Conservation (phyloP, 768 basidiomycete genomes). For the Suillus ampliporus region DNA sequence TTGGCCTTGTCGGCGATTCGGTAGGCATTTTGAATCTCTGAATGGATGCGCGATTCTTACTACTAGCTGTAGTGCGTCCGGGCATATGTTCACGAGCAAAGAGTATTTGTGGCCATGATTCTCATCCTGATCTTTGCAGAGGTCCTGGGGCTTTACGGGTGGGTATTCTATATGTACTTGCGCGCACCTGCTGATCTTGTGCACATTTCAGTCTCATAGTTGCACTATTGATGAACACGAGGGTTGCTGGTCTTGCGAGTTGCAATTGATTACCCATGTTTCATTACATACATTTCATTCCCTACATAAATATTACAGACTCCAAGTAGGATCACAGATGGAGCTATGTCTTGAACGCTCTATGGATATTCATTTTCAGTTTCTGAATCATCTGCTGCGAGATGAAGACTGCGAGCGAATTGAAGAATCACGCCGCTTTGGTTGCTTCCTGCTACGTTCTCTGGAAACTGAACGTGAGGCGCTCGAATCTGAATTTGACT, state of each 20-base stretch:
- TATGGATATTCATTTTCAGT: slow-evolving; percentile 16
- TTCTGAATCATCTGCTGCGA: slow-evolving; percentile 18
- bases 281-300: slow-evolving; percentile 10
- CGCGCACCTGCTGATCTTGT: slow-evolving; percentile 1
- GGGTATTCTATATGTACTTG: slow-evolving; percentile 31
- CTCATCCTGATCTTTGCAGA: slow-evolving; percentile 94
- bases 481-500: slow-evolving; percentile 47
- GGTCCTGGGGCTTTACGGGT: slow-evolving; percentile 90
- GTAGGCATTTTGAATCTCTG: slow-evolving; percentile 51
- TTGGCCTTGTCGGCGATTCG: slow-evolving; percentile 92
- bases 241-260: slow-evolving; percentile 50
- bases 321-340: not conserved
- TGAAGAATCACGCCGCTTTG: slow-evolving; percentile 28
- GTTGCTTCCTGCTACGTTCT: slow-evolving; percentile 47
- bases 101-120: slow-evolving; percentile 95
- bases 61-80: slow-evolving; percentile 71
- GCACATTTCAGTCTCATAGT: slow-evolving; percentile 68
- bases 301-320: slow-evolving; percentile 20
- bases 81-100: slow-evolving; percentile 89
- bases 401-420: slow-evolving; percentile 21
- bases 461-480: slow-evolving; percentile 52
- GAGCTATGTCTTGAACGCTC: slow-evolving; percentile 6
- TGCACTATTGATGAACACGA: slow-evolving; percentile 90
- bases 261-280: slow-evolving; percentile 22
- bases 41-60: not conserved